Evolutionary conservation across 768 basidiomycete species (phyloP).

Genomic region (Boletus barrowsii): DNA sequence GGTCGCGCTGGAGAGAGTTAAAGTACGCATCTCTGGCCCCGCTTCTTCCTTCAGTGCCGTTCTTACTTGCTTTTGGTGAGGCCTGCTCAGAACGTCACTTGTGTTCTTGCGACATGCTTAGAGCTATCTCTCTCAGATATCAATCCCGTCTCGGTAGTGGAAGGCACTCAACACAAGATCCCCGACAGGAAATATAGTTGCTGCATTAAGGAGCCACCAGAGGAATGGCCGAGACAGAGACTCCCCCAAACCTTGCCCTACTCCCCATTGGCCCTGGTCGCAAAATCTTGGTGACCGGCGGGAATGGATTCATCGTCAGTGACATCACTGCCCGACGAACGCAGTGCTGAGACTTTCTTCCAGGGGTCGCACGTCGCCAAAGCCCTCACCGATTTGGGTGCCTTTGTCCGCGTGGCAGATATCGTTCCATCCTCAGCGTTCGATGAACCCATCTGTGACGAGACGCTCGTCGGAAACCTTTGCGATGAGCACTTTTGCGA

Average conservation of each 20-base stretch:
- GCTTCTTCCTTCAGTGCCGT: background rate
- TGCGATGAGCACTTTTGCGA: slow-evolving; percentile 41
- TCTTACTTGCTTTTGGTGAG: background rate
- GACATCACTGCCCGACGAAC: background rate
- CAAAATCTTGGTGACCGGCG: slow-evolving; percentile 45
- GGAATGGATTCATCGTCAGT: slow-evolving; percentile 54
- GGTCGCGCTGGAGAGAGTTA: background rate
- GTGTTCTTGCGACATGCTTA: background rate
- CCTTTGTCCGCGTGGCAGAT: slow-evolving; percentile 45
- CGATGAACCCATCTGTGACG: slow-evolving; percentile 26
- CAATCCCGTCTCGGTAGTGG: background rate
- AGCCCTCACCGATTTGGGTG: slow-evolving; percentile 32
- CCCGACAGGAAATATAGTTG: background rate
- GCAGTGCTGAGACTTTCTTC: background rate
- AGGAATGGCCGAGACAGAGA: slow-evolving; percentile 1
- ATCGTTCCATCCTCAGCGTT: slow-evolving; percentile 26
- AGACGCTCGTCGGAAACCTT: slow-evolving; percentile 44
- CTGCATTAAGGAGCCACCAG: background rate
- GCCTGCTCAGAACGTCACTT: background rate
- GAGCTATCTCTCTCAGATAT: background rate
- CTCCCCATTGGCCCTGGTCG: background rate
- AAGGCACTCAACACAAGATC: background rate
- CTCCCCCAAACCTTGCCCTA: background rate
- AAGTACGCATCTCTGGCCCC: background rate
- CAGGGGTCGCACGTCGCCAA: slow-evolving; percentile 54